Evolutionary conservation across 2,329 filamentous ascomycete species (phyloP), one percentile per base, ranked within the genome.

Genomic region (Pleoardoris graminearum): DNA sequence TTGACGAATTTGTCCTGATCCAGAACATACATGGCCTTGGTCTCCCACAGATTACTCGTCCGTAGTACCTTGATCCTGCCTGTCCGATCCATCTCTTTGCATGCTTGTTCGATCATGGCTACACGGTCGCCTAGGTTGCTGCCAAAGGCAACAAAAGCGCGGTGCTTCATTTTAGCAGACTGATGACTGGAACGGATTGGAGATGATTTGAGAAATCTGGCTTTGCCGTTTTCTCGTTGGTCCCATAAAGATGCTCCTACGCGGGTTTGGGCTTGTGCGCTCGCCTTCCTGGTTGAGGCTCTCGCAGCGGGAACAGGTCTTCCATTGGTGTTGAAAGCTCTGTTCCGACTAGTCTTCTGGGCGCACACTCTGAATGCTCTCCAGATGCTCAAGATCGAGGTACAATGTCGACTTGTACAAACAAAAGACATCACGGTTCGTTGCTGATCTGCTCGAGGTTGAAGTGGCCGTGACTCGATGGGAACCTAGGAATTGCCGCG

Each of bases 11-110:
- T 83, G 57, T 86, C 86, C 72, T 99, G 94, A 58, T 97, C 88
- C 57, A 89, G 78, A 58, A 97, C 89, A 74, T 99, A 99, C 94
- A 99, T 99, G 19, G 94, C 91, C 63, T 90, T 86, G 3, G 93
- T 99, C 77, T 97, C 91, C 83, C 94, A 99, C 3, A 99, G 79
- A 55, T 86, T 88, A 72, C 93, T 97, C 0, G 93, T 96, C 63
- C 87, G 82, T 65, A 85, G 81, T 33, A 99, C 82, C 48, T 76
- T 83, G 68, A 97, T 90, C 29, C 85, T 86, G 19, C 84, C 80
- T 38, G 80, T 60, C 1, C 57, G 77, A 58, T 89, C 85, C 85
- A 99, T 91, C 68, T 88, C 83, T 38, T 79, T 80, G 70, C 91
- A 92, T 0, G 94, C 93, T 64, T 82, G 80, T 72, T 97, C 91